These are phyloP conservation scores for Wickerhamiella nectarea DNA, from an alignment of 805 yeast genomes.

Conservation along the genomic window DNA sequence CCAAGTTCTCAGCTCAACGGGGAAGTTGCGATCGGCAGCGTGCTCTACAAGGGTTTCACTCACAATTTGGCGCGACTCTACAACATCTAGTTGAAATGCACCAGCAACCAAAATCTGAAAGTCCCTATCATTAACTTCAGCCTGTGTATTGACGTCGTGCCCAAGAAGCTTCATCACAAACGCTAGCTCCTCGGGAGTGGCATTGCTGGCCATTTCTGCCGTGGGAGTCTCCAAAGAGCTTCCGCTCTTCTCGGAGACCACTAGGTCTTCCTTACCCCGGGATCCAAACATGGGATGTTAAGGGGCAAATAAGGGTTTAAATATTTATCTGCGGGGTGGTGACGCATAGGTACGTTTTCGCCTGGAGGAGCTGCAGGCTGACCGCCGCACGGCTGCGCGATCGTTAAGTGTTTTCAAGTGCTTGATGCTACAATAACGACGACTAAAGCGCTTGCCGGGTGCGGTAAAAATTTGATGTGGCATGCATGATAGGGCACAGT, in stretches of 20 bases:
- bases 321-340: too few relatives aligned
- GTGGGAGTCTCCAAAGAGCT: too few relatives aligned
- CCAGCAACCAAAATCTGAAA: neutral
- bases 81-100: neutral
- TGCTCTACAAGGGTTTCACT: neutral
- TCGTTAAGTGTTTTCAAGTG: too few relatives aligned
- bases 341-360: too few relatives aligned
- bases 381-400: too few relatives aligned
- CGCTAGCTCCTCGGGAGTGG: neutral
- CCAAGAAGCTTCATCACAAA: neutral
- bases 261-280: too few relatives aligned
- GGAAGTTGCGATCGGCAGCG: neutral
- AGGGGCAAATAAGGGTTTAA: too few relatives aligned
- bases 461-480: neutral
- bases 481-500: neutral
- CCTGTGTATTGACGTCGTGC: neutral
- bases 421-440: too few relatives aligned
- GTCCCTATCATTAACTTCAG: neutral
- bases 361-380: too few relatives aligned
- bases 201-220: neutral
- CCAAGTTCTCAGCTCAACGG: neutral
- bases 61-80: neutral
- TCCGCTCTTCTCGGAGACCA: too few relatives aligned
- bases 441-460: too few relatives aligned
- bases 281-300: too few relatives aligned